A percentile compares a stretch with the other conserved stretches of the same genome.
phyloP scores from a whole-genome alignment of 257 asterid species.

The Solanum dulcamara region DNA sequence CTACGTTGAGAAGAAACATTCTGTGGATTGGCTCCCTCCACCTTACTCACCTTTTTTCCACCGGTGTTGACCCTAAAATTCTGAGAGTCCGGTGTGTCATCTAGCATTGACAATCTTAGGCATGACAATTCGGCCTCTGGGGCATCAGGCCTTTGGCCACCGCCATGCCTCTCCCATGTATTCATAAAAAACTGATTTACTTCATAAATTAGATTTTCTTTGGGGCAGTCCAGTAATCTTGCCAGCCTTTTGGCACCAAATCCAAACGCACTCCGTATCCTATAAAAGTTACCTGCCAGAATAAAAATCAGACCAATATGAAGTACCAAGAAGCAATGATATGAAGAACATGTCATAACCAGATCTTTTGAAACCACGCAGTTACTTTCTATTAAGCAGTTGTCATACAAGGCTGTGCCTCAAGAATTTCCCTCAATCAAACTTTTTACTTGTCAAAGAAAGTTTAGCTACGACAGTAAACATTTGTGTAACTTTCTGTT shows the following conservation, averaged over 20 bases:
- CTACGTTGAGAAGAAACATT: slow-evolving; percentile 28
- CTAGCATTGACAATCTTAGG: slow-evolving; percentile 31
- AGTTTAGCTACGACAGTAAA: background rate
- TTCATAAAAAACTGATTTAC: slow-evolving; percentile 82
- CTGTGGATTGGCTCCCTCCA: slow-evolving; percentile 17
- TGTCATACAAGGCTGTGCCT: background rate
- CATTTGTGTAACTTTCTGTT: background rate
- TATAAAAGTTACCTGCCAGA: slow-evolving; percentile 67
- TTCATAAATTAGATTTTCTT: slow-evolving; percentile 42
- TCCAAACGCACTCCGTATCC: slow-evolving; percentile 89
- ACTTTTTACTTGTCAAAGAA: background rate
- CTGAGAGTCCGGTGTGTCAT: slow-evolving; percentile 25
- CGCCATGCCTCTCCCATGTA: slow-evolving; percentile 89
- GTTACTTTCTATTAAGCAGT: background rate
- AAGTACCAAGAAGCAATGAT: background rate
- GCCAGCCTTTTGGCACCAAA: slow-evolving; percentile 87
- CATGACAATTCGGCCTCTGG: slow-evolving; percentile 35
- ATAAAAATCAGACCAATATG: background rate
- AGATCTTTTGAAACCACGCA: background rate
- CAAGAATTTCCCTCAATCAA: background rate
- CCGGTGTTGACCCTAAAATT: slow-evolving; percentile 18
- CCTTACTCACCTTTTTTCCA: slow-evolving; percentile 31
- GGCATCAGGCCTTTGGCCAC: slow-evolving; percentile 89
- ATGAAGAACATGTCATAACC: background rate
- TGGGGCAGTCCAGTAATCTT: slow-evolving; percentile 63